phyloP scores from a whole-genome alignment of 1,139 yeast genomes.

The Zygosaccharomyces sapae region DNA sequence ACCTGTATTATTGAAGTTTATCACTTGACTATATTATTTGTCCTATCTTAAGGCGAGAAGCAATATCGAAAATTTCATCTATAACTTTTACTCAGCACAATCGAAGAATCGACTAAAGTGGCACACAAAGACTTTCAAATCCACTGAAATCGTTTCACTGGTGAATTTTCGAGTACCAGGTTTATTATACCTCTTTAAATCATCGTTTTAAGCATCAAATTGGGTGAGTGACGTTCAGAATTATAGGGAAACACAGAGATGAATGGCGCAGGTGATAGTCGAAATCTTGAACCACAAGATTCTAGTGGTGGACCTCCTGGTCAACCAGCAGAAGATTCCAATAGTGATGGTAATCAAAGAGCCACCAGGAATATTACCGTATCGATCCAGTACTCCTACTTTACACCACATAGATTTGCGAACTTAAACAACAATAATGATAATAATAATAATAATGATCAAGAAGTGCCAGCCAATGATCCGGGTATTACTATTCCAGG shows the following conservation, averaged over 20 bases:
- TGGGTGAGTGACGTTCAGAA: not conserved
- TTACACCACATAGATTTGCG: slow-evolving; percentile 17
- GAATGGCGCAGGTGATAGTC: slow-evolving; percentile 4
- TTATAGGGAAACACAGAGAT: not conserved
- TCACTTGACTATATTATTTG: slow-evolving; percentile 2
- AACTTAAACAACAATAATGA: slow-evolving; percentile 12
- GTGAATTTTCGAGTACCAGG: not conserved
- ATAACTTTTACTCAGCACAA: slow-evolving; percentile 1
- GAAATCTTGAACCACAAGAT: slow-evolving; percentile 3
- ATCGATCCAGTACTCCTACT: slow-evolving; percentile 32
- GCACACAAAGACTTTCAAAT: not conserved
- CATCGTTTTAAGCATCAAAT: not conserved
- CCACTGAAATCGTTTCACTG: not conserved
- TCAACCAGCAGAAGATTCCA: slow-evolving; percentile 9
- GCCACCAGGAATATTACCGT: slow-evolving; percentile 30
- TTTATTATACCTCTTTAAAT: not conserved
- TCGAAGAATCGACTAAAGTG: not conserved
- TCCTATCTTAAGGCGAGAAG: slow-evolving; percentile 3
- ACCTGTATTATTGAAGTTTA: not conserved
- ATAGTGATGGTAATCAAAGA: slow-evolving; percentile 10
- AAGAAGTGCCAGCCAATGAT: slow-evolving; percentile 3
- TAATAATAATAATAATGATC: slow-evolving; percentile 5
- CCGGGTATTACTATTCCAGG: not conserved
- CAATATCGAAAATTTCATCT: slow-evolving; percentile 1
- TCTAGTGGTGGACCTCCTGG: slow-evolving; percentile 5